A percentile compares a stretch with the other conserved stretches of the same genome.
These are phyloP conservation scores for Xanthoconium purpureum DNA, from an alignment of 768 basidiomycete species.

Conservation along the genomic window DNA sequence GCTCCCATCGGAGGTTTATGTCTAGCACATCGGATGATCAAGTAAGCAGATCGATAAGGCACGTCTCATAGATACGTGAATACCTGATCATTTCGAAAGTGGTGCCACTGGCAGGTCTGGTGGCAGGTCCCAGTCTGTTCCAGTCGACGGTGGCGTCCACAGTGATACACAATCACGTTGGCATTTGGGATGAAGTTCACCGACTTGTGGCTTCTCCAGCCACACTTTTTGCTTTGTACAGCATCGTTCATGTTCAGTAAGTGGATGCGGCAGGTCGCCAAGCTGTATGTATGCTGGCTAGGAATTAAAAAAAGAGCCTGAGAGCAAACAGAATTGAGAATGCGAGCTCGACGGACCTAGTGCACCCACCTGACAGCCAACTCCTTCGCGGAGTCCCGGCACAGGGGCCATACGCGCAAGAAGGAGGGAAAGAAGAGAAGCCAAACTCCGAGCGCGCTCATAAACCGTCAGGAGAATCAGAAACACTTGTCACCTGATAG, in stretches of 20 bases:
- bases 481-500: background rate
- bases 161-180: background rate
- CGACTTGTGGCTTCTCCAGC: background rate
- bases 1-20: conserved; percentile 6
- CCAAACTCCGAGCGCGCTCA: background rate
- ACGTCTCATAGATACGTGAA: background rate
- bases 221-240: no score
- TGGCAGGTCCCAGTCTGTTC: no score
- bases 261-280: background rate
- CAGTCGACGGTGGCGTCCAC: no score
- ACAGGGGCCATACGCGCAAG: background rate
- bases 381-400: background rate
- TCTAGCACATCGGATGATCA: conserved; percentile 7
- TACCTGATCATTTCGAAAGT: no score
- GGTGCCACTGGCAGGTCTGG: no score
- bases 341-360: conserved; percentile 1
- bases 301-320: background rate
- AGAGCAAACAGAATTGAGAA: background rate
- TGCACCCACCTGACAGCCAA: no score
- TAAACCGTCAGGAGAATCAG: background rate
- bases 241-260: background rate
- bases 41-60: conserved; percentile 12
- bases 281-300: background rate
- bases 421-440: background rate
- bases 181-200: no score